Conservation (phyloP, 2,329 filamentous ascomycete genomes). For the Aspergillus proliferans region DNA sequence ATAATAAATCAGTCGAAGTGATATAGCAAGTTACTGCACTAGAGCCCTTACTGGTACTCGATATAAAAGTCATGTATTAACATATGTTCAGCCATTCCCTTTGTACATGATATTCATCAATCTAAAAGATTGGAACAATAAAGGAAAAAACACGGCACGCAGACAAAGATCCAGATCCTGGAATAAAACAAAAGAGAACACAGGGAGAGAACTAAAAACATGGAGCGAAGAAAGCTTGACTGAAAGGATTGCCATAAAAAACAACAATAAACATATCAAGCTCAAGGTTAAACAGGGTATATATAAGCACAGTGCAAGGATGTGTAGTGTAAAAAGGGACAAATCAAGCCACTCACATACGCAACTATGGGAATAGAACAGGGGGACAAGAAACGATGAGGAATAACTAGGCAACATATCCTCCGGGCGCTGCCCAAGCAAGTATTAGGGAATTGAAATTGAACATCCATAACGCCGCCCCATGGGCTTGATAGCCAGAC, state of each 20-base stretch:
- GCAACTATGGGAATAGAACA: neutral
- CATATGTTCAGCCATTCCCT: neutral
- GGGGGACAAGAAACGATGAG: neutral
- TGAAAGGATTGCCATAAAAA: neutral
- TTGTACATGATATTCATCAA: neutral
- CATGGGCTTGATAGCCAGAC: neutral
- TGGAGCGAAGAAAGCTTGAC: neutral
- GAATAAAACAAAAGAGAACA: neutral
- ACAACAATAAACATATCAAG: neutral
- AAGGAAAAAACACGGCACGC: neutral
- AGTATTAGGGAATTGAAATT: neutral
- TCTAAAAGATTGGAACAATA: neutral
- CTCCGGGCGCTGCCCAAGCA: neutral
- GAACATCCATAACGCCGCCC: conserved; percentile 4
- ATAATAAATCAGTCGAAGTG: neutral
- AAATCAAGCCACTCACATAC: conserved; percentile 6
- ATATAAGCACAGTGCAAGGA: conserved; percentile 5
- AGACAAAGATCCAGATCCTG: neutral
- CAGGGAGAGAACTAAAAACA: neutral
- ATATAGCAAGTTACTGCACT: too few species aligned
- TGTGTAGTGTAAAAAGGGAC: neutral
- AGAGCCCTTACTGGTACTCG: too few species aligned
- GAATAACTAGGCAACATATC: neutral
- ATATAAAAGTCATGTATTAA: neutral
- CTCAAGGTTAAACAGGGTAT: conserved; percentile 4